Percentiles rank a stretch among this genome's conserved stretches.
Conservation (phyloP, 352 stramenopile genomes). For the Plasmopara viticola region DNA sequence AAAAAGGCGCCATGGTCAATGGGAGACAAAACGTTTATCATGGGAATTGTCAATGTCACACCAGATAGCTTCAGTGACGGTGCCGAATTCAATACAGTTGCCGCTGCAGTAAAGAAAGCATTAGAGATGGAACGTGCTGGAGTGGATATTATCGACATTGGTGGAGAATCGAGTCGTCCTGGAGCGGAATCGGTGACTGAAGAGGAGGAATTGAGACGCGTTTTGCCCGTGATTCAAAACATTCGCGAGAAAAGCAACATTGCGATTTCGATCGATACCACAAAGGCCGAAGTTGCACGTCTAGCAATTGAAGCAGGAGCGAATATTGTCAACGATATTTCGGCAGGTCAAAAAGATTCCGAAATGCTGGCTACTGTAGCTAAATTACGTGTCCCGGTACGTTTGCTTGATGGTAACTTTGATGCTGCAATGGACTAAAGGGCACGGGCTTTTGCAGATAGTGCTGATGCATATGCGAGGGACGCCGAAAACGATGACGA, state of each 20-base stretch:
- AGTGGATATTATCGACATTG: slow-evolving; percentile 96
- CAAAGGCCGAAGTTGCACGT: slow-evolving; percentile 86
- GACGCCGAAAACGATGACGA: slow-evolving; percentile 94
- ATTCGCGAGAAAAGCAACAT: slow-evolving; percentile 76
- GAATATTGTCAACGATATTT: slow-evolving; percentile 98
- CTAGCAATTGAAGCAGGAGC: slow-evolving; percentile 90
- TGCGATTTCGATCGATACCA: slow-evolving; percentile 96
- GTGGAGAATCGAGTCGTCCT: slow-evolving; percentile 98
- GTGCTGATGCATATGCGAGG: slow-evolving; percentile 97
- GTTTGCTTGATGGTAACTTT: no score
- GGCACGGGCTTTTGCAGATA: slow-evolving; percentile 53
- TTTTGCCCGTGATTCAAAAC: slow-evolving; percentile 91
- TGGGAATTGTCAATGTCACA: slow-evolving; percentile 99
- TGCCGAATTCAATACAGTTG: slow-evolving; percentile 31
- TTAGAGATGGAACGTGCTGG: slow-evolving; percentile 87
- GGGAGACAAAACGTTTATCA: slow-evolving; percentile 83
- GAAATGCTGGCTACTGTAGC: slow-evolving; percentile 89
- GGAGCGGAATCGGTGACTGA: slow-evolving; percentile 82
- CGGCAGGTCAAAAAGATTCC: slow-evolving; percentile 87
- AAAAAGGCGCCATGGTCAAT: slow-evolving; percentile 42
- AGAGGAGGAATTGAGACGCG: slow-evolving; percentile 88
- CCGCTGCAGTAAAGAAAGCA: slow-evolving; percentile 74
- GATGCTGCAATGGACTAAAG: not conserved
- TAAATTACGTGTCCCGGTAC: slow-evolving; percentile 73
- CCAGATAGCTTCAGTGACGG: slow-evolving; percentile 95